Percentiles rank a stretch among this genome's conserved stretches.
Conservation (phyloP, 768 basidiomycete genomes). For the Leucosporidium yakuticum region DNA sequence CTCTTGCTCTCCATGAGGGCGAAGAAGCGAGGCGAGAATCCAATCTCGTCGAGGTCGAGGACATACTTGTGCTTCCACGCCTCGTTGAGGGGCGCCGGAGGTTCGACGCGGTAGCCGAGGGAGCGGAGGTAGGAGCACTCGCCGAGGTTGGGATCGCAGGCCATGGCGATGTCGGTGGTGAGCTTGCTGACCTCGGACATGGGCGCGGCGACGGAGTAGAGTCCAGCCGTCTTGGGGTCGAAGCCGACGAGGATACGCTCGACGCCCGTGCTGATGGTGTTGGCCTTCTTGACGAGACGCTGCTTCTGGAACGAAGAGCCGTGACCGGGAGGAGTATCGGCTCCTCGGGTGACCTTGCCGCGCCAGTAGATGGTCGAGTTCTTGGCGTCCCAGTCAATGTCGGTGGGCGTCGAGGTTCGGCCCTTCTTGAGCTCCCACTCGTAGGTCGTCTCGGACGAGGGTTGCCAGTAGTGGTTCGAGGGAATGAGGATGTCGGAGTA, state of each 20-base stretch:
- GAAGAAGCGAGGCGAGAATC: constrained; percentile 88
- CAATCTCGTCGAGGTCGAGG: constrained; percentile 88
- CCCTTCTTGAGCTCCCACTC: constrained; percentile 37
- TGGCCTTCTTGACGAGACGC: constrained; percentile 38
- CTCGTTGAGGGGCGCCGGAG: constrained; percentile 63
- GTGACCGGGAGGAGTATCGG: constrained; percentile 37
- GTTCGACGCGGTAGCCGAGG: constrained; percentile 38
- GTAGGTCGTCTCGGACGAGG: constrained; percentile 38
- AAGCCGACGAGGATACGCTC: constrained; percentile 34
- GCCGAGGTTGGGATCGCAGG: constrained; percentile 39
- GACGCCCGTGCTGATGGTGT: constrained; percentile 20
- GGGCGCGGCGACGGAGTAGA: constrained; percentile 56
- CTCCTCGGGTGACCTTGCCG: constrained; percentile 83
- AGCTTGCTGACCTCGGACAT: constrained; percentile 62
- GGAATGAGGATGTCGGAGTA: constrained; percentile 90
- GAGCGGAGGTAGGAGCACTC: constrained; percentile 36
- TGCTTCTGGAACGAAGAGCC: constrained; percentile 40
- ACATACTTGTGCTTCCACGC: constrained; percentile 93
- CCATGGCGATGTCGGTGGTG: constrained; percentile 70
- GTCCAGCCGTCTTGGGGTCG: constrained; percentile 47
- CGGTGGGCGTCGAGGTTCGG: constrained; percentile 52
- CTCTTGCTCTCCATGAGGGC: constrained; percentile 79
- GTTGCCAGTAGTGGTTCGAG: constrained; percentile 81
- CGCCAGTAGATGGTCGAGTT: constrained; percentile 83
- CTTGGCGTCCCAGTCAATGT: constrained; percentile 86